These are phyloP conservation scores for Brachypodium distachyon DNA, from an alignment of 202 grass and related monocot species.

Conservation along the genomic window DNA sequence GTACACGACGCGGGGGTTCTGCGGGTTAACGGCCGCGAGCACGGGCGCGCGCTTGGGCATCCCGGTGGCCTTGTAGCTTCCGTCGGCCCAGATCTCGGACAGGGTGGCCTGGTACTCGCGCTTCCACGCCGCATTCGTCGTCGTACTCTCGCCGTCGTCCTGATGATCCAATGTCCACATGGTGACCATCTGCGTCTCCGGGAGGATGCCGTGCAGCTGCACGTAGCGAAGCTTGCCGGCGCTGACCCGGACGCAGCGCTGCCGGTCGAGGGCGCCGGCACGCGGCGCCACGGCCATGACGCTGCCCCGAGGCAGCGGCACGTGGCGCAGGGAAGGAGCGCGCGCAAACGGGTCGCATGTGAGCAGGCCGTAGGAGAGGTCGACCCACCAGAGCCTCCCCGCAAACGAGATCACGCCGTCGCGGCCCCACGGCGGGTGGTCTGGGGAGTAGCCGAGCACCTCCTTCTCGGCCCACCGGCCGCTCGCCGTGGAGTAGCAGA, in stretches of 20 bases:
- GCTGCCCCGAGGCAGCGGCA: neutral
- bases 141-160: too few species aligned
- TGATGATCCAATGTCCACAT: too few species aligned
- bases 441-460: neutral
- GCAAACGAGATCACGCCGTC: neutral
- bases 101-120: too few species aligned
- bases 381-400: neutral
- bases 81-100: too few species aligned
- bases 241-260: neutral
- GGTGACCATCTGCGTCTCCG: too few species aligned
- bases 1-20: too few species aligned
- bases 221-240: too few species aligned
- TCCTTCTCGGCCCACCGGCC: neutral
- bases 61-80: too few species aligned
- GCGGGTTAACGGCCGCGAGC: too few species aligned
- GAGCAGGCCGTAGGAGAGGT: neutral
- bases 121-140: too few species aligned
- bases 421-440: neutral
- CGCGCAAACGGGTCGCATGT: neutral
- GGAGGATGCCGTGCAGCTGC: too few species aligned
- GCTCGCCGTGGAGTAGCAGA: neutral
- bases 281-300: neutral
- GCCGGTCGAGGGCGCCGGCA: neutral
- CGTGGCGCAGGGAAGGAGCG: neutral
- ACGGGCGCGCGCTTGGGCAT: too few species aligned